Evolutionary conservation across 2,329 filamentous ascomycete species (phyloP).

Genomic region (Chaetomiaceae sp.): DNA sequence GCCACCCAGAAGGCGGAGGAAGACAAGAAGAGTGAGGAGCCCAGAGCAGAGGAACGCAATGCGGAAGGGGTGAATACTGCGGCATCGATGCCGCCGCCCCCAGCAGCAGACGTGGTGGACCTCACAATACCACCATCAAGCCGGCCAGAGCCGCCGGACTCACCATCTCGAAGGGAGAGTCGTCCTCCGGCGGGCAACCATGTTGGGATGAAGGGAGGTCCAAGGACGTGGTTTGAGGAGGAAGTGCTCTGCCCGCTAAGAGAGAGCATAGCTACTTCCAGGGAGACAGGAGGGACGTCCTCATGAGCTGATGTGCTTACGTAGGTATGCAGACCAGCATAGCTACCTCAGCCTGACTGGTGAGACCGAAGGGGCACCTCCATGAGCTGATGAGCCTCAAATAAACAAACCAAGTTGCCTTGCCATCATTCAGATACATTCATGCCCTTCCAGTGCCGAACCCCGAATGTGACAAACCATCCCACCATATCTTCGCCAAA

Average conservation of each 20-base stretch:
- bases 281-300: neutral
- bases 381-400: neutral
- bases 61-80: neutral
- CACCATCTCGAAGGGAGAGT: neutral
- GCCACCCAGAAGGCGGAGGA: constrained; percentile 31
- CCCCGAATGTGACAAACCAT: neutral
- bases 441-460: too few relatives aligned
- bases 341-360: neutral
- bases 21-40: neutral
- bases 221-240: neutral
- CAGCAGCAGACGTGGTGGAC: constrained; percentile 1
- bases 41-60: neutral
- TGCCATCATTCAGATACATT: too few relatives aligned
- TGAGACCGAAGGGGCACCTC: neutral
- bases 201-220: neutral
- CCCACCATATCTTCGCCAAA: neutral
- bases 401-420: neutral
- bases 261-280: neutral
- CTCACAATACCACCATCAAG: constrained; percentile 11
- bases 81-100: neutral
- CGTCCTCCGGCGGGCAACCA: neutral
- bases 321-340: too few relatives aligned
- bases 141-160: constrained; percentile 3
- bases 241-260: neutral
- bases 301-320: neutral